Percentiles rank a stretch among this genome's conserved stretches.
Evolutionary conservation across 23 red algal species (phyloP).

Genomic region (Cyanidium caldarium): DNA sequence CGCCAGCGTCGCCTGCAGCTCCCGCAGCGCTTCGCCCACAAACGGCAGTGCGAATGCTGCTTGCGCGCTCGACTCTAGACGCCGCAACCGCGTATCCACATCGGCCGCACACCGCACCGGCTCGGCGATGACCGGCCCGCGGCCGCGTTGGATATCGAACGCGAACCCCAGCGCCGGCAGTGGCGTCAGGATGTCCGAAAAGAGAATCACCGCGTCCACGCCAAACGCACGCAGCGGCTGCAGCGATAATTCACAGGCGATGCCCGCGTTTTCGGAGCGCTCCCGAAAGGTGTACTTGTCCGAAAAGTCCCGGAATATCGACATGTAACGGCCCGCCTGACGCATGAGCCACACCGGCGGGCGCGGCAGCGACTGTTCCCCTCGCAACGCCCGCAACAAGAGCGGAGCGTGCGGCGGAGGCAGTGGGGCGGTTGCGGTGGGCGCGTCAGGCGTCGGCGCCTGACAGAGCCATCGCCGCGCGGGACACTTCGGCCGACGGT

Average conservation of each 20-base stretch:
- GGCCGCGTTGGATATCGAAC: constrained; percentile 51
- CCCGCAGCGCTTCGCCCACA: constrained; percentile 28
- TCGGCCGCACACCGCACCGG: constrained; percentile 24
- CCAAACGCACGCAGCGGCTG: constrained; percentile 63
- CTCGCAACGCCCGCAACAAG: constrained; percentile 46
- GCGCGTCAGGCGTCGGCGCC: no score
- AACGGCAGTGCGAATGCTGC: constrained; percentile 16
- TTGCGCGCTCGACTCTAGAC: not conserved
- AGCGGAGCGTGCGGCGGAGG: constrained; percentile 9
- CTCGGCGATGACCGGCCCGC: constrained; percentile 25
- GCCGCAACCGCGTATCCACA: not conserved
- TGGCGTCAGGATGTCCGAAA: constrained; percentile 84
- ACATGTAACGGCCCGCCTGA: constrained; percentile 90
- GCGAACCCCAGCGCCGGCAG: constrained; percentile 58
- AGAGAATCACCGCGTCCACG: constrained; percentile 75
- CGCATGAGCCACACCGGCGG: constrained; percentile 95
- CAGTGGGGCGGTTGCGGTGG: no score
- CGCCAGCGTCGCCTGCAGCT: constrained; percentile 12
- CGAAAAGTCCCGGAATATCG: constrained; percentile 47
- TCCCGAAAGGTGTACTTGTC: constrained; percentile 51
- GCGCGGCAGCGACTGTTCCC: constrained; percentile 14
- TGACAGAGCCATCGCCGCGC: no score
- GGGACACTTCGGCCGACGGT: no score
- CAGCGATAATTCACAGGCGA: constrained; percentile 71
- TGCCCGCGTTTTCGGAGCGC: constrained; percentile 56